These are phyloP conservation scores for Takakia lepidozioides DNA, from an alignment of 225 moss, liverwort and hornwort genomes.

Conservation along the genomic window DNA sequence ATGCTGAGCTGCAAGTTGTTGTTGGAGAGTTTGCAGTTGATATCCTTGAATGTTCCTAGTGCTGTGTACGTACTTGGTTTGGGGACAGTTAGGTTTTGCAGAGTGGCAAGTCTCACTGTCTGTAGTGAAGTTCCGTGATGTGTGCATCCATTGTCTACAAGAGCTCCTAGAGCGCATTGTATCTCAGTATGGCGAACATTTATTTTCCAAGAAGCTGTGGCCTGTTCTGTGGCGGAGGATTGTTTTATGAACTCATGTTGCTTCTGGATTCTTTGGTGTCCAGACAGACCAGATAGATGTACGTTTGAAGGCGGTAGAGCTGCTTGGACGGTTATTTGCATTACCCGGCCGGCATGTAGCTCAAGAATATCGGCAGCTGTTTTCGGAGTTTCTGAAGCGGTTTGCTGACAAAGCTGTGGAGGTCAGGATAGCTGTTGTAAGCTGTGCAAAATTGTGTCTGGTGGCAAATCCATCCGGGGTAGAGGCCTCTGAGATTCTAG, in stretches of 20 bases:
- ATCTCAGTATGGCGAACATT: too few species aligned
- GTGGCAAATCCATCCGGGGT: constrained; percentile 57
- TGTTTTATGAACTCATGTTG: neutral
- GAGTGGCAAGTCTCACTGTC: too few species aligned
- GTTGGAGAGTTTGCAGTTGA: too few species aligned
- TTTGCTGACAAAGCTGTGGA: constrained; percentile 72
- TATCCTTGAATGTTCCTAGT: too few species aligned
- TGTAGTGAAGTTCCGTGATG: too few species aligned
- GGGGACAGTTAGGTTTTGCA: too few species aligned
- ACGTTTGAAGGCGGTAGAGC: constrained; percentile 75
- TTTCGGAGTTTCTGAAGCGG: constrained; percentile 77
- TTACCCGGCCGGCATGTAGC: constrained; percentile 77
- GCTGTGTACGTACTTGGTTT: too few species aligned
- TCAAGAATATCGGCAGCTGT: constrained; percentile 65
- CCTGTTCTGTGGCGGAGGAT: too few species aligned
- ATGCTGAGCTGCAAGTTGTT: too few species aligned
- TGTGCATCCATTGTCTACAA: too few species aligned
- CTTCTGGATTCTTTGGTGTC: constrained; percentile 11
- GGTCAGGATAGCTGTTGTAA: constrained; percentile 77
- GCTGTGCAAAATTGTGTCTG: constrained; percentile 60
- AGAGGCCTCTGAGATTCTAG: constrained; percentile 59
- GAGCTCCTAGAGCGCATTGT: too few species aligned
- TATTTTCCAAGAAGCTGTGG: too few species aligned
- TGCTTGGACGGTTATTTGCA: constrained; percentile 75
- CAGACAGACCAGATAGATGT: constrained; percentile 89